phyloP scores from a whole-genome alignment of 2,329 filamentous ascomycete species.

The Parasarocladium wereldwijsianum region DNA sequence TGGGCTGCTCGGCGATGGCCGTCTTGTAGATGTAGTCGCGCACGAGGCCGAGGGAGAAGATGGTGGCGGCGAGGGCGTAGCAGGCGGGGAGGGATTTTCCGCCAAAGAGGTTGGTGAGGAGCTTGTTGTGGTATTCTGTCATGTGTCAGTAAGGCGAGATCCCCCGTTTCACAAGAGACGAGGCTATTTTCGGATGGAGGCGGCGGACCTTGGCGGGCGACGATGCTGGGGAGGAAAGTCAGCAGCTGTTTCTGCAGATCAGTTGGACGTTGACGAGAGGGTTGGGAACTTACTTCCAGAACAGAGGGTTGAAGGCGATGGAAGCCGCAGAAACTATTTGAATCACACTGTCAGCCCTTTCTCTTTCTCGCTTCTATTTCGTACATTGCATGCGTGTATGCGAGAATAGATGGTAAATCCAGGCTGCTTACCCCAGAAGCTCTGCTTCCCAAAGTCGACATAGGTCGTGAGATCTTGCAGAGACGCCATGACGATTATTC shows the following conservation, averaged over 20 bases:
- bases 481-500: constrained; percentile 26
- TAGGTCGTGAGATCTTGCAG: constrained; percentile 40
- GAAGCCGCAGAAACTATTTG: constrained; percentile 60
- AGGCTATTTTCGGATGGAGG: neutral
- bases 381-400: constrained; percentile 3
- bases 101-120: constrained; percentile 74
- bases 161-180: neutral
- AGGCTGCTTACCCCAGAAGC: constrained; percentile 48
- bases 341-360: constrained; percentile 8
- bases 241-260: constrained; percentile 2
- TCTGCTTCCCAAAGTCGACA: constrained; percentile 53
- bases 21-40: constrained; percentile 80
- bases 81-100: constrained; percentile 68
- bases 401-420: neutral
- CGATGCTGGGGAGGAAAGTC: constrained; percentile 40
- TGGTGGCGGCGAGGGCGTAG: constrained; percentile 76
- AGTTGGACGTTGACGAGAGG: neutral
- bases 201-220: constrained; percentile 60
- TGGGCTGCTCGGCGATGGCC: constrained; percentile 62
- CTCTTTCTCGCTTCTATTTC: no score
- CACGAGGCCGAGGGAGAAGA: constrained; percentile 83
- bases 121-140: constrained; percentile 79
- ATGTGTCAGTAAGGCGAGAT: constrained; percentile 5
- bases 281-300: constrained; percentile 95
- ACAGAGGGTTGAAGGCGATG: constrained; percentile 94